phyloP scores from a whole-genome alignment of 83 land plant species.

The Picea abies region DNA sequence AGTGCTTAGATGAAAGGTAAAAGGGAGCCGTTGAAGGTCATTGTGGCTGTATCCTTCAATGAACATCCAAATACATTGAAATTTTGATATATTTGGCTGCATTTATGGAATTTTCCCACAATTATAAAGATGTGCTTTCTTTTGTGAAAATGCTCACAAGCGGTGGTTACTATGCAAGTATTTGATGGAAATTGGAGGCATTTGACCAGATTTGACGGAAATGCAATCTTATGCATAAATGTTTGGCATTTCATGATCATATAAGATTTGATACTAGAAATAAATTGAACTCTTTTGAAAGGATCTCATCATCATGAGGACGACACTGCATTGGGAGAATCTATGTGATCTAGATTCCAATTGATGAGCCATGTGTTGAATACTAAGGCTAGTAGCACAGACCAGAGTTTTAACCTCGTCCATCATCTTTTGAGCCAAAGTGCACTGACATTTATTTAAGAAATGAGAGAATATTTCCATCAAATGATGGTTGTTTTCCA shows the following conservation, averaged over 20 bases:
- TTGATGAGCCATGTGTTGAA: too few species aligned
- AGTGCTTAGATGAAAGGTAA: too few species aligned
- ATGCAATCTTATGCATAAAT: background rate
- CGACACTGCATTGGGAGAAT: constrained; percentile 47
- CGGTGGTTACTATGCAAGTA: background rate
- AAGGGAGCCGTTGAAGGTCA: background rate
- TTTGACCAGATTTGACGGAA: background rate
- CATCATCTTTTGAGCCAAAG: too few species aligned
- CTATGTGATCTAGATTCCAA: constrained; percentile 52
- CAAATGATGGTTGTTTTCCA: too few species aligned
- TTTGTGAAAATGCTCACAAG: too few species aligned
- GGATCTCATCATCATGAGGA: background rate
- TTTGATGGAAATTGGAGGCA: background rate
- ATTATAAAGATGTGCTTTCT: background rate
- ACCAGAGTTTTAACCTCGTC: too few species aligned
- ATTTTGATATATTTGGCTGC: background rate
- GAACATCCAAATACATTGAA: background rate
- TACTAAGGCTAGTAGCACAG: too few species aligned
- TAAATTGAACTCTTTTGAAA: background rate
- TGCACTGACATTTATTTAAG: too few species aligned
- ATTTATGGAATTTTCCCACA: background rate
- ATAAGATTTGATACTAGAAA: background rate
- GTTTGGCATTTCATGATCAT: background rate
- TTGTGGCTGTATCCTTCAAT: background rate
- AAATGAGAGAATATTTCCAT: too few species aligned